phyloP scores from a whole-genome alignment of 768 basidiomycete genomes.

The Boletellus ananas region DNA sequence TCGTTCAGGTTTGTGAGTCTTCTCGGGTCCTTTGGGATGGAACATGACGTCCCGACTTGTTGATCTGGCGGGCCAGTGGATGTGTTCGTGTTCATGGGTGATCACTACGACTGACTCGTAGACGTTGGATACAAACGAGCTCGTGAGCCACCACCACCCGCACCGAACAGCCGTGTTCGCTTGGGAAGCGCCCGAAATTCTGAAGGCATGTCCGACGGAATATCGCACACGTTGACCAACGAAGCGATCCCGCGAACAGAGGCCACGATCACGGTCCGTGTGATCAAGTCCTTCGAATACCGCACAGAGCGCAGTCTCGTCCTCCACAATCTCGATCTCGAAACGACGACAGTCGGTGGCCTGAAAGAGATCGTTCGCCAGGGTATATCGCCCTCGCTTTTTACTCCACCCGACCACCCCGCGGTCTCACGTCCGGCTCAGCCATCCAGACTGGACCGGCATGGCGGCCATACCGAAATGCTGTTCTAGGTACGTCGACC shows the following conservation, averaged over 20 bases:
- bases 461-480: conserved; percentile 86
- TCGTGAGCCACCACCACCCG: no score
- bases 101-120: no score
- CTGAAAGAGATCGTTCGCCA: conserved; percentile 70
- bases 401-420: not conserved
- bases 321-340: conserved; percentile 76
- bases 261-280: conserved; percentile 84
- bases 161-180: no score
- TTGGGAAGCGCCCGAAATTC: not conserved
- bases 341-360: conserved; percentile 68
- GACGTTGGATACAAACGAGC: no score
- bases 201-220: conserved; percentile 29
- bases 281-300: conserved; percentile 94
- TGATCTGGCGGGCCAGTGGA: conserved; percentile 8
- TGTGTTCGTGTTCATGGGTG: conserved; percentile 12
- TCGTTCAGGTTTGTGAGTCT: conserved; percentile 61
- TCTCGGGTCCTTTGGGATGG: conserved; percentile 23
- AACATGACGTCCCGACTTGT: conserved; percentile 3
- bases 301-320: conserved; percentile 88
- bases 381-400: conserved; percentile 41
- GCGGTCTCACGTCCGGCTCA: conserved; percentile 29
- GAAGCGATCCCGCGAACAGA: conserved; percentile 61
- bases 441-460: conserved; percentile 70
- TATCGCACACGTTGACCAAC: conserved; percentile 55
- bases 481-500: conserved; percentile 53